phyloP scores from a whole-genome alignment of 306 rosid species.

The Gastrolobium bilobum region DNA sequence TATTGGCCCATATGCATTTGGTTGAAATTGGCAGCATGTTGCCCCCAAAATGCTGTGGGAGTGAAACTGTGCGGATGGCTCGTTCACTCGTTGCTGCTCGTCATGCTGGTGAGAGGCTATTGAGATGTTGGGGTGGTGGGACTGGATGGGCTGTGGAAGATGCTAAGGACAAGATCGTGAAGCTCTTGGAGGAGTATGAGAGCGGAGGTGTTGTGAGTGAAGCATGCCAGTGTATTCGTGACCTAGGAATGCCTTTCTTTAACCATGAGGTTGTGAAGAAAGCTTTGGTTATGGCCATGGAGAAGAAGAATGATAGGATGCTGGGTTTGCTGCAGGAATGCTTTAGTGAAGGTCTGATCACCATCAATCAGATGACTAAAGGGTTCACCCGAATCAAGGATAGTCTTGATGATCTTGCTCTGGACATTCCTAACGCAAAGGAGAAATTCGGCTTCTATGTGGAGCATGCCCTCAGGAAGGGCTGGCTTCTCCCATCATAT shows the following conservation, averaged over 20 bases:
- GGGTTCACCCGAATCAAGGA: slow-evolving; percentile 84
- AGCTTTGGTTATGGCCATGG: slow-evolving; percentile 95
- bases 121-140: slow-evolving; percentile 96
- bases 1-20: slow-evolving; percentile 82
- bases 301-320: slow-evolving; percentile 86
- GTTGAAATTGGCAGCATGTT: slow-evolving; percentile 75
- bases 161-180: slow-evolving; percentile 87
- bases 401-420: slow-evolving; percentile 80
- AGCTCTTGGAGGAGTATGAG: slow-evolving; percentile 88
- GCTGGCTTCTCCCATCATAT: slow-evolving; percentile 74
- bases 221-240: slow-evolving; percentile 90
- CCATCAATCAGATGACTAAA: slow-evolving; percentile 81
- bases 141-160: slow-evolving; percentile 98
- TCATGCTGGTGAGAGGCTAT: slow-evolving; percentile 89
- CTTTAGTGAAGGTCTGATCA: slow-evolving; percentile 80
- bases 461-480: slow-evolving; percentile 70
- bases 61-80: slow-evolving; percentile 78
- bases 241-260: slow-evolving; percentile 87
- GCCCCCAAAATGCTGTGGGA: slow-evolving; percentile 67
- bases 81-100: slow-evolving; percentile 75
- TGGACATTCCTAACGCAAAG: slow-evolving; percentile 81
- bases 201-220: slow-evolving; percentile 80
- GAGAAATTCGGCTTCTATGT: slow-evolving; percentile 71
- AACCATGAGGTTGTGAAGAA: slow-evolving; percentile 97
- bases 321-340: slow-evolving; percentile 81